A percentile compares a stretch with the other conserved stretches of the same genome.
phyloP scores from a whole-genome alignment of 495 filamentous ascomycete species.

The Podospora anserina region DNA sequence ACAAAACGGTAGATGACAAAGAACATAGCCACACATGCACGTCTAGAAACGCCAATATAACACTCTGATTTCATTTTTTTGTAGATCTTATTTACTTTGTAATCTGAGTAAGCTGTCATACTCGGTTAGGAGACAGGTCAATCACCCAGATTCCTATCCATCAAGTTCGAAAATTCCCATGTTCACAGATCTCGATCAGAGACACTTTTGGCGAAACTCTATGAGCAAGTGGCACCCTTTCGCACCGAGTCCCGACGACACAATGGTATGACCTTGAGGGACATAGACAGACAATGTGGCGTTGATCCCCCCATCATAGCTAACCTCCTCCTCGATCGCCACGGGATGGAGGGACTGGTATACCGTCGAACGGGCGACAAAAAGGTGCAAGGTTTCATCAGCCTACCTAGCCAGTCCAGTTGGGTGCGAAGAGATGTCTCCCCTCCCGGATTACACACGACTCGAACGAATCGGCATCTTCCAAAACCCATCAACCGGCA shows the following conservation, averaged over 20 bases:
- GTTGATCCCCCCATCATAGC: not conserved
- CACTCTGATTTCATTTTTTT: not conserved
- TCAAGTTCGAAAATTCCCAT: too few species aligned
- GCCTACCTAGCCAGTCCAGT: not conserved
- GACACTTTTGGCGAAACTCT: not conserved
- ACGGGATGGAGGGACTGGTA: not conserved
- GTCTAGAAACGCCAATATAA: not conserved
- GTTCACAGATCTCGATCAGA: not conserved
- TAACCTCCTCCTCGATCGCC: not conserved
- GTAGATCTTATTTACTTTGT: not conserved
- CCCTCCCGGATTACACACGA: not conserved
- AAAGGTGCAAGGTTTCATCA: not conserved
- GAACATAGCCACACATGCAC: not conserved
- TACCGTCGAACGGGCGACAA: not conserved
- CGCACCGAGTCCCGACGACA: not conserved
- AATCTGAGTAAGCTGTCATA: not conserved
- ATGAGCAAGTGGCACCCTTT: too few species aligned
- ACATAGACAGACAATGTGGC: not conserved
- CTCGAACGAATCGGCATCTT: not conserved
- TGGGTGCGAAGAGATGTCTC: not conserved
- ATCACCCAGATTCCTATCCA: too few species aligned
- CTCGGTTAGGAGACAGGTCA: too few species aligned
- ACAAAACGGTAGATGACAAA: not conserved
- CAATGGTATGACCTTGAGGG: not conserved
- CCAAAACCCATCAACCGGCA: not conserved